Percentiles rank a stretch among this genome's conserved stretches.
Conservation (phyloP, 148 eudicot species). For the Rhododendron vialii region DNA sequence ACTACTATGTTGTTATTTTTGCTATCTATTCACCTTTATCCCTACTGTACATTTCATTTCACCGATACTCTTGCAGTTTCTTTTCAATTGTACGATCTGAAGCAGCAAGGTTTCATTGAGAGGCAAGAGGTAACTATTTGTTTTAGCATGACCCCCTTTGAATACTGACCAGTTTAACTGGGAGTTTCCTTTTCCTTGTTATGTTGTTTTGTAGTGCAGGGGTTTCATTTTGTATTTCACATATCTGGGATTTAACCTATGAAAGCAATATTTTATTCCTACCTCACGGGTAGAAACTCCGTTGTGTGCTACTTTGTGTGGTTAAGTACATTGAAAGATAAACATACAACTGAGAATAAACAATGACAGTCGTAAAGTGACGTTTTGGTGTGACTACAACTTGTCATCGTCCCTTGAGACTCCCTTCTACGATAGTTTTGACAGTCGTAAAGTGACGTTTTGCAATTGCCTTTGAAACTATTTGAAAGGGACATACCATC, state of each 20-base stretch:
- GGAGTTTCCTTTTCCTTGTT: neutral
- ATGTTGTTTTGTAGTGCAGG: too few species aligned
- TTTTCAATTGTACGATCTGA: slow-evolving; percentile 88
- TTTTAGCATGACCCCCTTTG: neutral
- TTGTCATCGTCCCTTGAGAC: neutral
- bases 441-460: neutral
- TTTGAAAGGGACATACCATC: neutral
- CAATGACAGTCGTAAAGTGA: too few species aligned
- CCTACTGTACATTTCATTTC: neutral
- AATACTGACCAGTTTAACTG: neutral
- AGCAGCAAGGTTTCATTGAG: slow-evolving; percentile 94
- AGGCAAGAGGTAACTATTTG: slow-evolving; percentile 66
- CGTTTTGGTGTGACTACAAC: neutral
- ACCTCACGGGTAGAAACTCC: neutral
- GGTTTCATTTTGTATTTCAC: too few species aligned
- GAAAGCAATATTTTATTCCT: neutral
- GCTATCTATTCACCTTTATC: neutral
- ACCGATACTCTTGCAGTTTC: slow-evolving; percentile 59
- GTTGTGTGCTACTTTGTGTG: neutral
- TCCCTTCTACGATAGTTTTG: neutral
- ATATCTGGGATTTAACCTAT: too few species aligned
- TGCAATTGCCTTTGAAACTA: neutral
- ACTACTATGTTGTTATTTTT: neutral
- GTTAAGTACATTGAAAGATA: neutral
- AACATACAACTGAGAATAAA: neutral